Percentiles rank a stretch among this genome's conserved stretches.
These are phyloP conservation scores for thale cress (Arabidopsis thaliana) DNA, from an alignment of 345 rosid genomes.

Conservation along the genomic window DNA sequence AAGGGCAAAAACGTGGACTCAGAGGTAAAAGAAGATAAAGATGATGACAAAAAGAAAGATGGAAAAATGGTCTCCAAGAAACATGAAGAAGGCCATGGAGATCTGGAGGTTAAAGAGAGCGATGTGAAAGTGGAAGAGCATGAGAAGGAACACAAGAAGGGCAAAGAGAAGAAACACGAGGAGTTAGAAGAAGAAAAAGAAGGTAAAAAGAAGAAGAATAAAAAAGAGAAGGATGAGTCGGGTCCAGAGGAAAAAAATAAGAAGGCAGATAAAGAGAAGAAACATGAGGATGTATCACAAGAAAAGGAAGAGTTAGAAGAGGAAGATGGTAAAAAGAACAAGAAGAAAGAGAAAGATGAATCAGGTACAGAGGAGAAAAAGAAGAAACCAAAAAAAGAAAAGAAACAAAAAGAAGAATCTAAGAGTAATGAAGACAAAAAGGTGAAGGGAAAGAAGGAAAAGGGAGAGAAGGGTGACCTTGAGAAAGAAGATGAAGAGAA, in stretches of 20 bases:
- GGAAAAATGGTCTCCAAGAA: not conserved
- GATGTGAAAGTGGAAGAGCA: not conserved
- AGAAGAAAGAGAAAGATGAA: conserved; percentile 23
- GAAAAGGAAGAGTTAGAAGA: conserved; percentile 9
- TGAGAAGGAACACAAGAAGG: conserved; percentile 15
- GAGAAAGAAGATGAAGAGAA: conserved; percentile 17
- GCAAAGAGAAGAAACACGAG: conserved; percentile 13
- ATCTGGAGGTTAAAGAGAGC: conserved; percentile 2
- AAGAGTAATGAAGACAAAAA: conserved; percentile 19
- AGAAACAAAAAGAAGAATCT: conserved; percentile 27
- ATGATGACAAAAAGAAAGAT: conserved; percentile 12
- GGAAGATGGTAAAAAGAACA: conserved; percentile 5
- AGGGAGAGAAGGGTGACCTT: conserved; percentile 17
- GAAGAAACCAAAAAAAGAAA: conserved; percentile 20
- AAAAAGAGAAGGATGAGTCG: conserved; percentile 14
- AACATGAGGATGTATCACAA: conserved; percentile 16
- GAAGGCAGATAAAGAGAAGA: conserved; percentile 28
- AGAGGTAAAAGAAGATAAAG: conserved; percentile 14
- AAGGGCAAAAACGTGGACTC: conserved; percentile 24
- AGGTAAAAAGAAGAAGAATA: conserved; percentile 3
- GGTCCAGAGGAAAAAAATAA: not conserved
- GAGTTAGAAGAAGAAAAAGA: conserved; percentile 21
- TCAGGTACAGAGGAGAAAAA: not conserved
- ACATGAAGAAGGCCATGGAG: conserved; percentile 21
- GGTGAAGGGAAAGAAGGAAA: conserved; percentile 9